Evolutionary conservation across 176 grass and related monocot genomes (phyloP).

Genomic region (Musa troglodytarum): DNA sequence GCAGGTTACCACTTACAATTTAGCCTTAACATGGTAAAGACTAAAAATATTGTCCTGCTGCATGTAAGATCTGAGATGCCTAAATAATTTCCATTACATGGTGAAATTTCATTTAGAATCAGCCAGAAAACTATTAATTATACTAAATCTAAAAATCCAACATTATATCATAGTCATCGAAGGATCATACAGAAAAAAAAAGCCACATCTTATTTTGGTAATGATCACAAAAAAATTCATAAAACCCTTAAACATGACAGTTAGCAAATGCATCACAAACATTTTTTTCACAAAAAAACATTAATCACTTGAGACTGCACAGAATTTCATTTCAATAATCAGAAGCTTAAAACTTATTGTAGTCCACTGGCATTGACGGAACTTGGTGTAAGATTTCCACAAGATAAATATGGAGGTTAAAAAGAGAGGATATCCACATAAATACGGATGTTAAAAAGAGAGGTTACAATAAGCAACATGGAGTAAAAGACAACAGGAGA

Average conservation of each 20-base stretch:
- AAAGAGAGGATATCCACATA: no score
- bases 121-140: background rate
- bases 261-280: no score
- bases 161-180: background rate
- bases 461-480: no score
- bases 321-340: background rate
- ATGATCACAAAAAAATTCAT: background rate
- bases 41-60: no score
- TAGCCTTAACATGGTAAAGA: no score
- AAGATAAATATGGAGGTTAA: no score
- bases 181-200: background rate
- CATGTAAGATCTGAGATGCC: background rate
- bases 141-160: background rate
- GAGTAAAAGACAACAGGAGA: no score
- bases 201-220: background rate
- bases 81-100: background rate
- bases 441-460: no score
- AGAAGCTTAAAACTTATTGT: background rate
- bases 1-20: background rate
- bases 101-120: background rate
- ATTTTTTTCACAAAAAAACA: no score
- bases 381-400: no score
- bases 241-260: no score
- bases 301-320: background rate
- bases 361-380: no score